Evolutionary conservation across 495 filamentous ascomycete species (phyloP).

Genomic region (Staphylotrichum longicolle): DNA sequence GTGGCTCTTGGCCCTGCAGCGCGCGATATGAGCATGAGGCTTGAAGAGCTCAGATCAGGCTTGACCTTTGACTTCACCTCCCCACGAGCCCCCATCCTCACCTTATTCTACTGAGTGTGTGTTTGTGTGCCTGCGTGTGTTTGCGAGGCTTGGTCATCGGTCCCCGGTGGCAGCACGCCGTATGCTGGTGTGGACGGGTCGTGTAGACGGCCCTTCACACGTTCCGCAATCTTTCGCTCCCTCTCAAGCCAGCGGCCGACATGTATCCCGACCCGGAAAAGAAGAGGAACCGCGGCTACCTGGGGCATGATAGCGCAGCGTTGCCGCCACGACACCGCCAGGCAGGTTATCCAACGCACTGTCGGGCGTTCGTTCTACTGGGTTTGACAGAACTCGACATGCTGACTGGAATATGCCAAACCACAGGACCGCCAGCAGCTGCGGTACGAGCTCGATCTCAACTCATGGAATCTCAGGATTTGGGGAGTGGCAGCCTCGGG

Average conservation of each 20-base stretch:
- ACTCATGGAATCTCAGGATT: slow-evolving; percentile 42
- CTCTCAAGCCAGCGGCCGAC: slow-evolving; percentile 19
- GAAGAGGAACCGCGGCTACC: slow-evolving; percentile 33
- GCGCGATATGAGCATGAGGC: not conserved
- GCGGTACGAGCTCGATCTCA: slow-evolving; percentile 39
- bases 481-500: slow-evolving; percentile 62
- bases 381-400: not conserved
- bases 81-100: not conserved
- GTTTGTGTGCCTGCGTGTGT: too few relatives aligned
- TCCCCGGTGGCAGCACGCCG: too few relatives aligned
- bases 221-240: not conserved
- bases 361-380: not conserved
- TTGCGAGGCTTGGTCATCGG: too few relatives aligned
- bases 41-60: not conserved
- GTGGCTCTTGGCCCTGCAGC: not conserved
- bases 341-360: slow-evolving; percentile 17
- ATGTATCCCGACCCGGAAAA: slow-evolving; percentile 33
- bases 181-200: not conserved
- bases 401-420: not conserved
- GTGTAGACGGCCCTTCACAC: not conserved
- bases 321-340: slow-evolving; percentile 30
- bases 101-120: not conserved
- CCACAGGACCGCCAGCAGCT: slow-evolving; percentile 37
- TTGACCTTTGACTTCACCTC: slow-evolving; percentile 3
- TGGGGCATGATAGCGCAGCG: slow-evolving; percentile 33